Percentiles rank a stretch among this genome's conserved stretches.
phyloP scores from a whole-genome alignment of 139 green algal genomes.

The Monoraphidium neglectum region DNA sequence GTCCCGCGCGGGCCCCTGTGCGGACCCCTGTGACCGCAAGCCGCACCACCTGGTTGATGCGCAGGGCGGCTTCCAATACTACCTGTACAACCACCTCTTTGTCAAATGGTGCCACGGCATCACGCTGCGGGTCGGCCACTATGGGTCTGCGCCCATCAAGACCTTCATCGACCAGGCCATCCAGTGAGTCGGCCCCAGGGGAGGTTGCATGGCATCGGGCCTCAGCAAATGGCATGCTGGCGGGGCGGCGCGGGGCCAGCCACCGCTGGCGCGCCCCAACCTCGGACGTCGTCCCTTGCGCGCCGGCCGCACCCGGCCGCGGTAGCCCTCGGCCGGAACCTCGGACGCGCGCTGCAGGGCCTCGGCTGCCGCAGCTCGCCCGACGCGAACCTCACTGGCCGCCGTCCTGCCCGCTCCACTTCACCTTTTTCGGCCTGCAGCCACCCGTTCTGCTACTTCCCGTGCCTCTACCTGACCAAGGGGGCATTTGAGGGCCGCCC shows the following conservation, averaged over 20 bases:
- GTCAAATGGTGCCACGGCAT: slow-evolving; percentile 68
- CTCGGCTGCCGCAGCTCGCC: no score
- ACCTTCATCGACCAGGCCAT: slow-evolving; percentile 88
- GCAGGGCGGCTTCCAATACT: slow-evolving; percentile 87
- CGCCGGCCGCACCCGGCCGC: no score
- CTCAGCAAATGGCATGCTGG: no score
- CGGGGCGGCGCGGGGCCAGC: no score
- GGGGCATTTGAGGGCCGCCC: slow-evolving; percentile 58
- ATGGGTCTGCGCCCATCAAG: slow-evolving; percentile 72
- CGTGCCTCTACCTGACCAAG: slow-evolving; percentile 84
- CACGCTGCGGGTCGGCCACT: slow-evolving; percentile 70
- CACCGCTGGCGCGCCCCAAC: no score
- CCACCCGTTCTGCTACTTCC: slow-evolving; percentile 90
- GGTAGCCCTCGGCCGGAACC: no score
- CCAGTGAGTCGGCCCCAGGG: slow-evolving; percentile 48
- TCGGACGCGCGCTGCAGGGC: no score
- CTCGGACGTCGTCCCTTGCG: no score
- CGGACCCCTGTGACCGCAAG: no score
- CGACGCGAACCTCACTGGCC: background rate
- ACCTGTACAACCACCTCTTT: slow-evolving; percentile 87
- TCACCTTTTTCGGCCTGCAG: slow-evolving; percentile 41
- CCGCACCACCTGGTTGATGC: no score
- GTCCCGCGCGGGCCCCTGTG: no score
- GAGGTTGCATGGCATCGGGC: no score
- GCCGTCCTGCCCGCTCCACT: background rate